Conservation (phyloP, 2,329 filamentous ascomycete genomes). For the Hawksworthiomyces lignivorus region DNA sequence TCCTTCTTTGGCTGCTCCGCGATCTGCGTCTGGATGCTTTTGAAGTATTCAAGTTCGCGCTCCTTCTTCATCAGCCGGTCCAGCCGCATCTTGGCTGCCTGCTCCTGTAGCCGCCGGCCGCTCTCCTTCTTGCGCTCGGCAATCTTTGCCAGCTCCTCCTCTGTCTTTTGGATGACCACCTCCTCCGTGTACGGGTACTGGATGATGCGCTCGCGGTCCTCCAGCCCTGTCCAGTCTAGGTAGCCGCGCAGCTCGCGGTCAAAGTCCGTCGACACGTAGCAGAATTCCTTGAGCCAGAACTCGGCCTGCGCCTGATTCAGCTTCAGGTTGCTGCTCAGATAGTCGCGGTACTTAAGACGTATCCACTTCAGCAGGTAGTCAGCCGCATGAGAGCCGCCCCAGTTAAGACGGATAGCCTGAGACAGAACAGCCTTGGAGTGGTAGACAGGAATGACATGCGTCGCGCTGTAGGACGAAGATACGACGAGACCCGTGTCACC, state of each 20-base stretch:
- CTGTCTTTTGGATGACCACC: slow-evolving; percentile 80
- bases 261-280: slow-evolving; percentile 81
- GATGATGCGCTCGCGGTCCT: slow-evolving; percentile 80
- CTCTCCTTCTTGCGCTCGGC: slow-evolving; percentile 95
- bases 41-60: slow-evolving; percentile 90
- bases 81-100: slow-evolving; percentile 93
- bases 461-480: slow-evolving; percentile 87
- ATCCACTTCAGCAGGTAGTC: slow-evolving; percentile 90
- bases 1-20: slow-evolving; percentile 84
- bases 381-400: slow-evolving; percentile 83
- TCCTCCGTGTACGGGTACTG: slow-evolving; percentile 95
- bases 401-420: slow-evolving; percentile 84
- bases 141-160: slow-evolving; percentile 83
- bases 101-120: slow-evolving; percentile 82
- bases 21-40: slow-evolving; percentile 67
- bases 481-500: slow-evolving; percentile 82
- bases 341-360: slow-evolving; percentile 73
- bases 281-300: slow-evolving; percentile 78
- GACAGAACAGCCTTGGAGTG: slow-evolving; percentile 76
- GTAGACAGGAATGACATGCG: slow-evolving; percentile 89
- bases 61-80: slow-evolving; percentile 96
- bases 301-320: slow-evolving; percentile 82
- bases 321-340: slow-evolving; percentile 66
- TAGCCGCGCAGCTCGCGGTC: slow-evolving; percentile 67
- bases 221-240: slow-evolving; percentile 85